A percentile compares a stretch with the other conserved stretches of the same genome.
Evolutionary conservation across 1,139 yeast species (phyloP).

Genomic region (Nakaseomyces glabratus): DNA sequence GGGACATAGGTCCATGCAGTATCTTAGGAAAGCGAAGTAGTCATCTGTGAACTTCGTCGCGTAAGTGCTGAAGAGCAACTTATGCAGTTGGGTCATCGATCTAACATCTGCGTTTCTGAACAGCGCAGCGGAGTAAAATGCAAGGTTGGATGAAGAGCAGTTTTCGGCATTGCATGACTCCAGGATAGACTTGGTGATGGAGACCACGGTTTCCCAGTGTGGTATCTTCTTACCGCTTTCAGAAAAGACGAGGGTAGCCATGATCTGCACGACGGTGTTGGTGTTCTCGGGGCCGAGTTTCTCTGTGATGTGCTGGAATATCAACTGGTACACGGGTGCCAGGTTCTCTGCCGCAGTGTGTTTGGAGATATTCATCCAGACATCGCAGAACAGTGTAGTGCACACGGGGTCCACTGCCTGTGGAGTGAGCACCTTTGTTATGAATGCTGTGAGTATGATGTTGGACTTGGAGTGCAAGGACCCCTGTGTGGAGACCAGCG

Average conservation of each 20-base stretch:
- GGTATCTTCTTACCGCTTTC: slow-evolving; percentile 59
- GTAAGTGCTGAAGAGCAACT: slow-evolving; percentile 35
- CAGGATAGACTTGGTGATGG: slow-evolving; percentile 12
- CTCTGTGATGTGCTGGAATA: slow-evolving; percentile 11
- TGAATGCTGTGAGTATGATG: slow-evolving; percentile 39
- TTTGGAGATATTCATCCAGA: slow-evolving; percentile 49
- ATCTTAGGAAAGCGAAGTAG: slow-evolving; percentile 43
- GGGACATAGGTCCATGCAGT: slow-evolving; percentile 37
- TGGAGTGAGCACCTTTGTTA: slow-evolving; percentile 34
- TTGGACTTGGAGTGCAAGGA: slow-evolving; percentile 66
- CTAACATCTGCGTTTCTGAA: slow-evolving; percentile 54
- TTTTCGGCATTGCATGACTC: slow-evolving; percentile 11
- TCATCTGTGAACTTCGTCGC: slow-evolving; percentile 30
- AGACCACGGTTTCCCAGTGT: slow-evolving; percentile 30
- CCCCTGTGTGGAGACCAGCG: slow-evolving; percentile 64
- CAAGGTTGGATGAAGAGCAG: slow-evolving; percentile 22
- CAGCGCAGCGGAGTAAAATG: slow-evolving; percentile 37
- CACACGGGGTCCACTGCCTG: slow-evolving; percentile 13
- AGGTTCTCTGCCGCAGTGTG: slow-evolving; percentile 55
- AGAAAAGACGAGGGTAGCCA: slow-evolving; percentile 45
- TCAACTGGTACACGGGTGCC: slow-evolving; percentile 33
- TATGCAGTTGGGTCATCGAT: slow-evolving; percentile 42
- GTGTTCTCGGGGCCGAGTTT: slow-evolving; percentile 17
- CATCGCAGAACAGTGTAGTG: slow-evolving; percentile 47
- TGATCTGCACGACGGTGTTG: slow-evolving; percentile 24